These are phyloP conservation scores for Xylariales sp. DNA, from an alignment of 2,329 filamentous ascomycete genomes.

Conservation along the genomic window DNA sequence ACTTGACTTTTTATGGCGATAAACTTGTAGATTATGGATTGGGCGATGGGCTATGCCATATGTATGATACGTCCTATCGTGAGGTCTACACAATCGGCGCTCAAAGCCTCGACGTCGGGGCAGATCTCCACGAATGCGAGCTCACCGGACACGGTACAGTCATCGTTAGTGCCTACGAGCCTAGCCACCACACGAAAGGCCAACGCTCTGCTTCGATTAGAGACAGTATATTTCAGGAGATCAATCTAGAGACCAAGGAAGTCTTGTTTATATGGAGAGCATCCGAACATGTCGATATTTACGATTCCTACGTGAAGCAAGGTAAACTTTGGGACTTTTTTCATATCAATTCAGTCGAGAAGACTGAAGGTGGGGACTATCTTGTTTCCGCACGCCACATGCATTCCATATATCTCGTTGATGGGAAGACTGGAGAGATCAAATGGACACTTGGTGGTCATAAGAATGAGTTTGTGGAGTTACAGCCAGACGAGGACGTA, in stretches of 20 bases:
- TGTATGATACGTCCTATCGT: slow-evolving; percentile 13
- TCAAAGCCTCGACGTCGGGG: slow-evolving; percentile 8
- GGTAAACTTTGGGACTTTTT: slow-evolving; percentile 8
- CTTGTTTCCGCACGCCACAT: slow-evolving; percentile 11
- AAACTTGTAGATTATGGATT: slow-evolving; percentile 10
- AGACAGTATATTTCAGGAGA: slow-evolving; percentile 10
- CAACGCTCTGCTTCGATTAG: not conserved
- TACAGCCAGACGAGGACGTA: slow-evolving; percentile 3
- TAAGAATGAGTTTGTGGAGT: slow-evolving; percentile 11
- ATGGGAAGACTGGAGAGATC: slow-evolving; percentile 9
- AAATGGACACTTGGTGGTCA: slow-evolving; percentile 11
- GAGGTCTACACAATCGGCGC: slow-evolving; percentile 12
- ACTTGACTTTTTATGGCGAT: slow-evolving; percentile 17
- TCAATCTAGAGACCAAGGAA: slow-evolving; percentile 9
- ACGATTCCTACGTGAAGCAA: slow-evolving; percentile 4
- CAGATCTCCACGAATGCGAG: slow-evolving; percentile 11
- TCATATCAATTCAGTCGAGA: slow-evolving; percentile 10
- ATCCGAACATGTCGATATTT: slow-evolving; percentile 8
- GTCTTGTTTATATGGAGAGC: slow-evolving; percentile 10
- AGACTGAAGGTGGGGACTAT: slow-evolving; percentile 11
- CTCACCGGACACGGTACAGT: slow-evolving; percentile 10
- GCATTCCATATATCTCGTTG: slow-evolving; percentile 9
- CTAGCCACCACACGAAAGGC: not conserved
- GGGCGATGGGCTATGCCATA: slow-evolving; percentile 13
- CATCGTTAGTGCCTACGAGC: slow-evolving; percentile 10